A percentile compares a stretch with the other conserved stretches of the same genome.
Conservation (phyloP, 2,329 filamentous ascomycete species). For the Bertia moriformis region DNA sequence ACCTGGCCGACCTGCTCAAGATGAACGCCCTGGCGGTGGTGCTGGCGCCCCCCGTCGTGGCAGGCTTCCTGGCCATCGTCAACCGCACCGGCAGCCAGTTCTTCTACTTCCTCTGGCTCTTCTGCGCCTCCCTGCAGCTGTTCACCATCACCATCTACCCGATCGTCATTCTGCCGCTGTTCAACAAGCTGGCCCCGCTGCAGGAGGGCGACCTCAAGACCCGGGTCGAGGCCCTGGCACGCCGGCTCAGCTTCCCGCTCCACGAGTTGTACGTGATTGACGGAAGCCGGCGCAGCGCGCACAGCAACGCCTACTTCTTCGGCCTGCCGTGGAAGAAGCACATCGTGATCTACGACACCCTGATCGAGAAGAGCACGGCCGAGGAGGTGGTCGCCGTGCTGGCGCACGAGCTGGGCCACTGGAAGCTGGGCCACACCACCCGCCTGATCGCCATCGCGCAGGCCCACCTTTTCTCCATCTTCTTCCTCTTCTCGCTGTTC, state of each 20-base stretch:
- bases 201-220: slow-evolving; percentile 77
- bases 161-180: slow-evolving; percentile 80
- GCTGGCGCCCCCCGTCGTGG: slow-evolving; percentile 75
- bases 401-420: slow-evolving; percentile 91
- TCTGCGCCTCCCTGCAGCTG: slow-evolving; percentile 76
- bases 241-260: slow-evolving; percentile 77
- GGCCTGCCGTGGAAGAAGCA: slow-evolving; percentile 99
- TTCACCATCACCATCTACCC: slow-evolving; percentile 96
- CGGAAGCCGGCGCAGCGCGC: slow-evolving; percentile 72
- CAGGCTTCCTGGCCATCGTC: slow-evolving; percentile 84
- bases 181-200: slow-evolving; percentile 97
- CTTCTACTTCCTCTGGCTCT: slow-evolving; percentile 96
- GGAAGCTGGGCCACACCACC: slow-evolving; percentile 90
- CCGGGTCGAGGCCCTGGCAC: slow-evolving; percentile 70
- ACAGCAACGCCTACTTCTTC: slow-evolving; percentile 91
- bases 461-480: slow-evolving; percentile 91
- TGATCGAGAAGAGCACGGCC: slow-evolving; percentile 86
- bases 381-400: slow-evolving; percentile 90
- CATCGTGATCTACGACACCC: slow-evolving; percentile 96
- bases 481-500: slow-evolving; percentile 90
- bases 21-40: slow-evolving; percentile 67
- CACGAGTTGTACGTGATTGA: slow-evolving; percentile 90
- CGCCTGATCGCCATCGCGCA: slow-evolving; percentile 76
- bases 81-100: slow-evolving; percentile 86
- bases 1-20: slow-evolving; percentile 83